These are phyloP conservation scores for Populus tremula DNA, from an alignment of 345 rosid species.

Conservation along the genomic window DNA sequence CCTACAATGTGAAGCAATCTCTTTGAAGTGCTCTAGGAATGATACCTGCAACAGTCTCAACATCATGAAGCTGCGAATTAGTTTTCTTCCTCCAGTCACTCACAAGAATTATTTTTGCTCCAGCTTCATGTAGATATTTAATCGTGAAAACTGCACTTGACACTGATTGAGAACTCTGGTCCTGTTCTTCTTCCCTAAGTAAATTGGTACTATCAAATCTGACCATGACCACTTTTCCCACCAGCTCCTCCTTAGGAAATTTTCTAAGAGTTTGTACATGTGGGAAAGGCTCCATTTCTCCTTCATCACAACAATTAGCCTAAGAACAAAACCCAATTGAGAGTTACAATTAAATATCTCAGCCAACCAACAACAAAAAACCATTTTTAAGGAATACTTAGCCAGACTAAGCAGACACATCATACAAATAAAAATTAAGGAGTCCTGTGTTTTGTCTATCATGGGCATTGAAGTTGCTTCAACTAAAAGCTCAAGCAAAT, in stretches of 20 bases:
- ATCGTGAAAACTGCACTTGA: constrained; percentile 45
- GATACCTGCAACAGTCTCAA: constrained; percentile 48
- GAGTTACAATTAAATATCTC: not conserved
- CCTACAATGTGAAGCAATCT: too few relatives aligned
- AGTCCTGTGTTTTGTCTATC: not conserved
- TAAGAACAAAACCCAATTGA: constrained; percentile 21
- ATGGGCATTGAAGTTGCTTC: not conserved
- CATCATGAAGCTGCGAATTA: constrained; percentile 28
- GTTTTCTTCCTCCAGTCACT: constrained; percentile 47
- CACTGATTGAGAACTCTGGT: constrained; percentile 29
- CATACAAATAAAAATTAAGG: not conserved
- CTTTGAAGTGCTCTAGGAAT: constrained; percentile 1
- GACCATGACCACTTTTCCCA: constrained; percentile 60
- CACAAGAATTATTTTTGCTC: constrained; percentile 52
- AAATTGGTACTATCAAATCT: constrained; percentile 57
- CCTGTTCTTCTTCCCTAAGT: constrained; percentile 40
- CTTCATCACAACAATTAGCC: constrained; percentile 30
- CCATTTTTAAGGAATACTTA: not conserved
- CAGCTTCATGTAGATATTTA: constrained; percentile 43
- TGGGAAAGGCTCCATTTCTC: constrained; percentile 43
- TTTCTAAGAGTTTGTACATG: constrained; percentile 51
- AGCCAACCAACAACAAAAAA: constrained; percentile 8
- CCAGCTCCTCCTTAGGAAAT: constrained; percentile 51
- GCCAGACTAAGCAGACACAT: not conserved
- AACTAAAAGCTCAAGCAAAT: not conserved